Base-by-base conservation (phyloP, 2,329 filamentous ascomycete species). In the Kalmusia sp. region DNA sequence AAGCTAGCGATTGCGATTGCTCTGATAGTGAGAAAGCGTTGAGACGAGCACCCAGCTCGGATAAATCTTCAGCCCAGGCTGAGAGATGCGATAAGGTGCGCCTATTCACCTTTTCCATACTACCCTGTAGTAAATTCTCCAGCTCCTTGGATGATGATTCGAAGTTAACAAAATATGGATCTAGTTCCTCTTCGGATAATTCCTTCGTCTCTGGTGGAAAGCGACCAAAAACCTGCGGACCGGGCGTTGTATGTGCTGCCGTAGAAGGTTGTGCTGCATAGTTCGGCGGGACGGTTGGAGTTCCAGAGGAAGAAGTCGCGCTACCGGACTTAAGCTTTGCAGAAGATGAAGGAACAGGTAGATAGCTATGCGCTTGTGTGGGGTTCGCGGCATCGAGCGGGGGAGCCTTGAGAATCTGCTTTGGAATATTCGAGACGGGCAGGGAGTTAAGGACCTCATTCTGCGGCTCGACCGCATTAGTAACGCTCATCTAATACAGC, bases 21-120 rank as follows among this genome's bases (percentile, higher is more conserved):
- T 99, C 95, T 0, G 93, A 97, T 1, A 99, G 82, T 0, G 96
- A 96, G 74, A 99, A 99, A 1, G 91, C 95, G 68, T 99, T 99
- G 75, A 95, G 98, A 56, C 92, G 86, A n/a, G 93, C 95, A 6
- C 95, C 95, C 7, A 99, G 82, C 69, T 99, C 95, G 62, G 92
- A 92, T 55, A 98, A 83, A 71, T 99, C 95, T 4, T 92, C 84
- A 2, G 92, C 92, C 43, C 97, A 80, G 4, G 89, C 87, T 12
- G 91, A 91, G 8, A 98, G 77, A 67, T 99, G 95, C 55, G 87
- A 91, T 6, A 99, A 79, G 5, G 93, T 92, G 30, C 95, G 86
- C 27, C 93, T 87, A 68, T 98, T 99, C 57, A 97, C 92, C 74
- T 96, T 97, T 72, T 99, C 96, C 80, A 99, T 96, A 5, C 92